Conservation (phyloP, 768 basidiomycete species). For the Lactarius hatsudake region DNA sequence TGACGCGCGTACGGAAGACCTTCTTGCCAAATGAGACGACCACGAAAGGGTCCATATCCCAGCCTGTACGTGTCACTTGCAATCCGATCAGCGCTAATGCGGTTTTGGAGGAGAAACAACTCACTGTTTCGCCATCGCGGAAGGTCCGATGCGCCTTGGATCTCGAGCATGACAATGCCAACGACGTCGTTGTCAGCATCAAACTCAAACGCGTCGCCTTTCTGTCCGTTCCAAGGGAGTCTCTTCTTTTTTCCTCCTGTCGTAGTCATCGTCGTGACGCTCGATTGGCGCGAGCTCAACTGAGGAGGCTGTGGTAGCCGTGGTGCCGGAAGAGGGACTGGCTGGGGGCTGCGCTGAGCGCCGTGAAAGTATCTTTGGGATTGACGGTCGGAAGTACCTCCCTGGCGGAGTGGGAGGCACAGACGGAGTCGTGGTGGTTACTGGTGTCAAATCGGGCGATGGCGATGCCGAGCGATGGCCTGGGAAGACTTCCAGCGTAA, state of each 20-base stretch:
- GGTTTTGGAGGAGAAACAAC: conserved; percentile 33
- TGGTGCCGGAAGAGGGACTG: conserved; percentile 34
- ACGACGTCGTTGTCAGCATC: conserved; percentile 76
- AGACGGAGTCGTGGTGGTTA: conserved; percentile 27
- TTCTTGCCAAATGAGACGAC: conserved; percentile 97
- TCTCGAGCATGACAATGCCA: conserved; percentile 95
- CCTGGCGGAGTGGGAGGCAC: conserved; percentile 31
- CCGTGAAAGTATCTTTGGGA: conserved; percentile 38
- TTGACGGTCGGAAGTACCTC: conserved; percentile 32
- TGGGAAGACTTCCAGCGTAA: neutral
- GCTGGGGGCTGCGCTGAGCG: conserved; percentile 34
- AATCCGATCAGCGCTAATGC: neutral
- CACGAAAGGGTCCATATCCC: conserved; percentile 98
- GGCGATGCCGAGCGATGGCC: conserved; percentile 7
- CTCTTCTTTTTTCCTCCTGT: conserved; percentile 36
- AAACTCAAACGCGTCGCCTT: conserved; percentile 54
- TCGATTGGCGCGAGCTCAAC: conserved; percentile 23
- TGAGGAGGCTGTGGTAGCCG: conserved; percentile 10
- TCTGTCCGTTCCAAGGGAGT: conserved; percentile 40
- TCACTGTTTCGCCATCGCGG: conserved; percentile 84
- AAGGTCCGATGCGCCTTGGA: conserved; percentile 77
- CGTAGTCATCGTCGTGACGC: conserved; percentile 27
- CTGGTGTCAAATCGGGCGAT: conserved; percentile 13
- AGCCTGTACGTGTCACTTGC: conserved; percentile 79
- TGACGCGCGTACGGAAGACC: conserved; percentile 88